Conservation (phyloP, 2,329 filamentous ascomycete species). For the Aspergillus unguis region DNA sequence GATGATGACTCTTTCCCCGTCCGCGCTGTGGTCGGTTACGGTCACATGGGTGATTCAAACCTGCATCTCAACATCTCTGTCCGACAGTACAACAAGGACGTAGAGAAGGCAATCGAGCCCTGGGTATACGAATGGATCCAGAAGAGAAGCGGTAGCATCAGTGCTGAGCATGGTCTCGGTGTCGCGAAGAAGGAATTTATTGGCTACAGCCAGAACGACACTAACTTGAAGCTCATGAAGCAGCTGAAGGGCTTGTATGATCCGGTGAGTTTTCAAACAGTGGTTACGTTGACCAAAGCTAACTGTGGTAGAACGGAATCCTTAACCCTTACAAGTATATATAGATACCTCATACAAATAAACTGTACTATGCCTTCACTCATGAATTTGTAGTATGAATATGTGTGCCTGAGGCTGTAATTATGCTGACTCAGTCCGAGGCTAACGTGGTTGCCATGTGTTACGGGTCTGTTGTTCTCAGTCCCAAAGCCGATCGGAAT, state of each 20-base stretch:
- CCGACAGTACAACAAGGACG: conserved; percentile 76
- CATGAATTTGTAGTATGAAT: not conserved
- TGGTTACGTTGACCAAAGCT: conserved; percentile 8
- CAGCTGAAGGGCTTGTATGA: conserved; percentile 93
- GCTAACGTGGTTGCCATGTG: conserved; percentile 24
- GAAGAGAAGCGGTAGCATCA: conserved; percentile 85
- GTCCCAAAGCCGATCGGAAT: conserved; percentile 21
- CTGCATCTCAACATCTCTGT: conserved; percentile 88
- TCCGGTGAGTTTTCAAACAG: conserved; percentile 61
- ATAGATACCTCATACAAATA: conserved; percentile 19
- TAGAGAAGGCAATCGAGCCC: conserved; percentile 85
- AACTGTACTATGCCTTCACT: not conserved
- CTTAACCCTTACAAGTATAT: conserved; percentile 99
- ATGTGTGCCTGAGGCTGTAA: not conserved
- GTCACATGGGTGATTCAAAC: conserved; percentile 97
- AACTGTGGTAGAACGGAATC: conserved; percentile 72
- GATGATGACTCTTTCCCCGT: conserved; percentile 74
- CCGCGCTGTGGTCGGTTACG: conserved; percentile 88
- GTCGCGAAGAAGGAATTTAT: conserved; percentile 95
- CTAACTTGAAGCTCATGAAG: conserved; percentile 87
- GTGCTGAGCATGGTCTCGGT: conserved; percentile 91
- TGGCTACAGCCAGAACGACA: conserved; percentile 84
- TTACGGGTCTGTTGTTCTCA: conserved; percentile 17
- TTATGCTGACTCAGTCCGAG: conserved; percentile 1
- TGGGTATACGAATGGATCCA: conserved; percentile 98